Evolutionary conservation across 371 early-diverging fungal genomes (phyloP).

Genomic region (Gilbertella persicaria): DNA sequence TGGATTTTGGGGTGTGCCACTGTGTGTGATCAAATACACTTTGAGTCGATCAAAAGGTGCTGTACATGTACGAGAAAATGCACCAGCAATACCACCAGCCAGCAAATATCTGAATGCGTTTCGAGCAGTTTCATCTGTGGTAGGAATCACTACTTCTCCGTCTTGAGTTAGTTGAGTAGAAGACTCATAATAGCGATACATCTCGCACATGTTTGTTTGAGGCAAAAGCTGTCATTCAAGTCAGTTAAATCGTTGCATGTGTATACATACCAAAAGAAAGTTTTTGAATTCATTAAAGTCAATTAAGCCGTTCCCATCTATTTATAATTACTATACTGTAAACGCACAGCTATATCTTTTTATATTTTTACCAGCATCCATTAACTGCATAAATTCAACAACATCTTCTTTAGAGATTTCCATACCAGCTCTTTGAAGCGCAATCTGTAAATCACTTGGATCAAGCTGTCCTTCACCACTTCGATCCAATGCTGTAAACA

Average conservation of each 20-base stretch:
- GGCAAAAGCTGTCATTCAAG: slow-evolving; percentile 27
- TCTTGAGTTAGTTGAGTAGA: slow-evolving; percentile 61
- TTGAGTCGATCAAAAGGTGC: slow-evolving; percentile 82
- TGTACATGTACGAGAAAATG: slow-evolving; percentile 76
- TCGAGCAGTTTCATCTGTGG: slow-evolving; percentile 44
- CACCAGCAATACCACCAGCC: slow-evolving; percentile 79
- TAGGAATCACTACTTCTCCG: slow-evolving; percentile 62
- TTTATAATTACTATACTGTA: too few relatives aligned
- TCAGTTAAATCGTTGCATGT: not conserved
- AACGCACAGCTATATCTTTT: not conserved
- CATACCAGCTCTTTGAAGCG: slow-evolving; percentile 60
- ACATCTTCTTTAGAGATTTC: slow-evolving; percentile 61
- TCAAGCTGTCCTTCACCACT: slow-evolving; percentile 60
- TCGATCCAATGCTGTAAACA: slow-evolving; percentile 64
- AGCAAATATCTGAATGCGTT: slow-evolving; percentile 63
- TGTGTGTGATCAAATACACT: slow-evolving; percentile 69
- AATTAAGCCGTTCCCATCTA: slow-evolving; percentile 63
- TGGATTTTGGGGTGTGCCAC: slow-evolving; percentile 13
- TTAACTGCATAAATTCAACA: slow-evolving; percentile 53
- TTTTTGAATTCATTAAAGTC: slow-evolving; percentile 72
- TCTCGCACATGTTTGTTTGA: slow-evolving; percentile 52
- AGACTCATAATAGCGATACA: slow-evolving; percentile 64
- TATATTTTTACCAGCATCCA: slow-evolving; percentile 55
- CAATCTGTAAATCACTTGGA: slow-evolving; percentile 50
- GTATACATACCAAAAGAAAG: slow-evolving; percentile 60